Base-by-base conservation (phyloP, 768 basidiomycete genomes). In the Boletellus ananiceps region DNA sequence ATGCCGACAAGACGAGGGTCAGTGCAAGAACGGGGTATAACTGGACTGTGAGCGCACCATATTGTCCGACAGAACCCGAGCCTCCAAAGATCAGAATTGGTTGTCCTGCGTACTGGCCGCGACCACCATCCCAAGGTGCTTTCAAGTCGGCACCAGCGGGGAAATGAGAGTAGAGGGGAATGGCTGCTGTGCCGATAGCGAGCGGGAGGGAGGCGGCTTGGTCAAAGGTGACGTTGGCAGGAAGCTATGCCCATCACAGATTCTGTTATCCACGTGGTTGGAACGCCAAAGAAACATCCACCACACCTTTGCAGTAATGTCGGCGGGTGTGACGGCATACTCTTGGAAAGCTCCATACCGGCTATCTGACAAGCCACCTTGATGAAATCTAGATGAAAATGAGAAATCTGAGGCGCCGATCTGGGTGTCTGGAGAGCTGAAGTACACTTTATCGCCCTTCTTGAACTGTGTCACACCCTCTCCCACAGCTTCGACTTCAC, bases 71-170 rank as follows among this genome's bases (percentile, higher is more conserved):
- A 7, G 67, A 67, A 14, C 60, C 50, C 7, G 71, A 58, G 8
- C 74, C 74, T 25, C 73, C 74, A 2, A 74, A 21, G 13, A 75
- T 58, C 15, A 75, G 21, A 5, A 61, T 46, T 7, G 73, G 63
- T 42, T 70, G 64, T 19, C 66, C 65, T 16, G 57, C 44, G 45
- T 63, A 37, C 36, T 61, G 62, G 15, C 57, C 68, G 3, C 61
- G 58, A 1, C 66, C 69, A n/a, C 56, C 65, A 16, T 61, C 55
- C 64, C 71, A 72, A 14, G 69, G 71, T 37, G 68, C 58, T 70
- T 52, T 52, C 25, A 69, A 50, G 3, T 60, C 70, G 4, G 59
- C 53, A 18, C 69, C 68, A 16, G 43, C n/a, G 0, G 68, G 64
- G 3, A 49, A 16, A 8, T 51, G 57, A 14, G 60, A 56, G 52